phyloP scores from a whole-genome alignment of 768 basidiomycete species.

The Solioccasus polychromus region DNA sequence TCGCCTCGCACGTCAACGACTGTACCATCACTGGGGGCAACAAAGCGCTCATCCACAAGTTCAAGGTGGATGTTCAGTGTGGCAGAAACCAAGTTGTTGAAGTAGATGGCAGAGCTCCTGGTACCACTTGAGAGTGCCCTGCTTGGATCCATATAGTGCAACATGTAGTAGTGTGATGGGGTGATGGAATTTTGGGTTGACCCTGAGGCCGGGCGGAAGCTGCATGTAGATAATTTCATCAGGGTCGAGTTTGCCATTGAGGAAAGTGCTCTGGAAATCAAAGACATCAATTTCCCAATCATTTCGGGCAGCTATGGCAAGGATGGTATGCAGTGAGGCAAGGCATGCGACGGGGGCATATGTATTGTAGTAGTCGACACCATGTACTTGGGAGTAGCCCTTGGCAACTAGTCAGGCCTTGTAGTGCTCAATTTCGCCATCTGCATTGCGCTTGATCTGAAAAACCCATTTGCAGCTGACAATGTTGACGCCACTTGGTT shows the following conservation, averaged over 20 bases:
- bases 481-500: no score
- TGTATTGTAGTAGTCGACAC: background rate
- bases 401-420: slow-evolving; percentile 44
- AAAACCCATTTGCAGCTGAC: slow-evolving; percentile 49
- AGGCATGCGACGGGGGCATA: background rate
- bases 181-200: no score
- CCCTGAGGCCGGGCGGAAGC: no score
- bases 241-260: no score
- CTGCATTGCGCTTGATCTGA: slow-evolving; percentile 35
- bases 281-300: background rate
- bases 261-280: no score
- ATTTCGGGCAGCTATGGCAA: background rate
- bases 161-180: background rate
- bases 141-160: background rate
- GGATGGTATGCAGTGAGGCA: background rate
- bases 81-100: background rate
- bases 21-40: background rate
- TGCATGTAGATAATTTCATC: no score
- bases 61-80: background rate
- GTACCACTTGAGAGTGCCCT: background rate
- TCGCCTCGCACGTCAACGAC: slow-evolving; percentile 1
- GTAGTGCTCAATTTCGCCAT: slow-evolving; percentile 34
- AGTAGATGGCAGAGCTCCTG: background rate
- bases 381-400: slow-evolving; percentile 36
- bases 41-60: slow-evolving; percentile 3